Evolutionary conservation across 2,329 filamentous ascomycete species (phyloP).

Genomic region (Sclerotinia sclerotiorum): DNA sequence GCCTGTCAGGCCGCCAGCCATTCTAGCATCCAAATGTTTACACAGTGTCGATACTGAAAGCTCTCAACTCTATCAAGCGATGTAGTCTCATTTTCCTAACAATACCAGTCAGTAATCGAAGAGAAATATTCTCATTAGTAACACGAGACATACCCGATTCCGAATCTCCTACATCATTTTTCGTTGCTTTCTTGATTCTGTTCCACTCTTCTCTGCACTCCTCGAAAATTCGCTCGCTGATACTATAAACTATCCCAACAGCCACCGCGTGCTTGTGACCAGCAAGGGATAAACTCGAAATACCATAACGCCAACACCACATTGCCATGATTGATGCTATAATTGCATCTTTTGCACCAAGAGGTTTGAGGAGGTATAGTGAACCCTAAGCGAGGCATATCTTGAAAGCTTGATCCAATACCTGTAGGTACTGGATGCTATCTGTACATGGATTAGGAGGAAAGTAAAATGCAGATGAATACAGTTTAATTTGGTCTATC

Average conservation of each 20-base stretch:
- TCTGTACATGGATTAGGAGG: no score
- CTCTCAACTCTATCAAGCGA: background rate
- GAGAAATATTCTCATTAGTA: background rate
- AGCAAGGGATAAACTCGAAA: no score
- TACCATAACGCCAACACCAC: background rate
- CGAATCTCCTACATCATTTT: background rate
- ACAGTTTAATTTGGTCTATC: background rate
- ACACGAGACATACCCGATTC: background rate
- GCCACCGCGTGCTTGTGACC: background rate
- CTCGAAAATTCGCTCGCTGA: rapidly evolving
- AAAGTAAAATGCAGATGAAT: background rate
- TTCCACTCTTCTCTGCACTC: background rate
- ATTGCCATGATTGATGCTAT: background rate
- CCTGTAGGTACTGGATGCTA: no score
- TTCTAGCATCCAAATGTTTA: background rate
- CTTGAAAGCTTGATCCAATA: no score
- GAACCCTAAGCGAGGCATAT: no score
- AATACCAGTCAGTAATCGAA: background rate
- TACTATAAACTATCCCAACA: background rate
- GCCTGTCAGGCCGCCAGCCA: background rate
- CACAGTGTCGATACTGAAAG: background rate
- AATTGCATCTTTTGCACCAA: background rate
- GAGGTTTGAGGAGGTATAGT: background rate
- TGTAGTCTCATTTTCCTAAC: background rate
- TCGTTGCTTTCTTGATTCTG: background rate